Conservation (phyloP, 2,329 filamentous ascomycete genomes). For the Aspergillus caelatus region DNA sequence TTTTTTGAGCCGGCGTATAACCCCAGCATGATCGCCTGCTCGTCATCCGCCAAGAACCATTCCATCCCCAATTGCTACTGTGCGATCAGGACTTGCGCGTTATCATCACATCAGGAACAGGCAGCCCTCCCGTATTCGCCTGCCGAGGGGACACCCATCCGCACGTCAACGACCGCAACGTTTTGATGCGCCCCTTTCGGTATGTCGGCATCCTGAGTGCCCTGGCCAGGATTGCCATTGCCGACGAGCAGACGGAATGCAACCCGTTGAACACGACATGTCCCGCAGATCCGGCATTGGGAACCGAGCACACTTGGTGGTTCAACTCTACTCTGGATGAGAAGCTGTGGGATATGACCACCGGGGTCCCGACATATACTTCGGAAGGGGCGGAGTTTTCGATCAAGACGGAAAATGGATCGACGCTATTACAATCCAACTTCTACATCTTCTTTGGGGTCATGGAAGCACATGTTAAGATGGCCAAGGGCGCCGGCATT, state of each 20-base stretch:
- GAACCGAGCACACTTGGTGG: neutral
- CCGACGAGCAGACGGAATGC: neutral
- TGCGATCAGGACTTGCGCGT: neutral
- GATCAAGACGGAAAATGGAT: neutral
- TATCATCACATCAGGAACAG: no score
- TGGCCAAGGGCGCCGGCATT: neutral
- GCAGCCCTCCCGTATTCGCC: neutral
- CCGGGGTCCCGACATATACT: neutral
- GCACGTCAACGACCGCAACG: neutral
- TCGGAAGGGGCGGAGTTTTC: neutral
- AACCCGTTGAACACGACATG: neutral
- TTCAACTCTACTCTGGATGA: neutral
- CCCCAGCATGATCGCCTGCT: no score
- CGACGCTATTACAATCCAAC: neutral
- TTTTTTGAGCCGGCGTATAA: neutral
- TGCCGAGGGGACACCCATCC: neutral
- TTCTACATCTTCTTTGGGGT: neutral
- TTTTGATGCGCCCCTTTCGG: neutral
- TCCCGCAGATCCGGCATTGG: neutral
- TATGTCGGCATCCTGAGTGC: neutral
- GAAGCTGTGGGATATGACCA: neutral
- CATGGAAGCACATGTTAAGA: neutral
- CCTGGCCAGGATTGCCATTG: neutral
- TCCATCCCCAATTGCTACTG: no score
- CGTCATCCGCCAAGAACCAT: neutral